A percentile compares a stretch with the other conserved stretches of the same genome.
Conservation (phyloP, 148 eudicot genomes). For the Fagopyrum esculentum region DNA sequence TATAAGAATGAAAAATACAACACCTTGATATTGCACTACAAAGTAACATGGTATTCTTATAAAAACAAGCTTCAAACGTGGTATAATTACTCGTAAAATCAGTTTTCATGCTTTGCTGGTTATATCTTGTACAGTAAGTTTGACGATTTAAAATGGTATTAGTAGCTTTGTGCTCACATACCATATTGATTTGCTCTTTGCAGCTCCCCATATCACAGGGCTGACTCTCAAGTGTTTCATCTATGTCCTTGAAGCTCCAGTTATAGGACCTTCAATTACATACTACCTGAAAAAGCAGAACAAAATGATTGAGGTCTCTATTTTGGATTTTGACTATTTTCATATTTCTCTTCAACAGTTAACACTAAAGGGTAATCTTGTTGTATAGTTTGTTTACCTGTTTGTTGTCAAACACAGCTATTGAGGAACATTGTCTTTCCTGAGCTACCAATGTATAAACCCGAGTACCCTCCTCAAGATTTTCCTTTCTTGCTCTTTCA, state of each 20-base stretch:
- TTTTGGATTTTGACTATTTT: neutral
- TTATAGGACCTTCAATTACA: constrained; percentile 52
- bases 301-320: constrained; percentile 26
- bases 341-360: neutral
- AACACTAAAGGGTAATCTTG: neutral
- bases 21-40: neutral
- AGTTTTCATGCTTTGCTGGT: neutral
- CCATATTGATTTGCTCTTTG: constrained; percentile 17
- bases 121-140: neutral
- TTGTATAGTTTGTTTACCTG: neutral
- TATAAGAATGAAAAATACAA: neutral
- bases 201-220: constrained; percentile 93
- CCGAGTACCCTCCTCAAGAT: constrained; percentile 98
- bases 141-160: neutral
- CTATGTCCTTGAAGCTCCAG: constrained; percentile 52
- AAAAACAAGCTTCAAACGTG: neutral
- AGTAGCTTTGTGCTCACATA: neutral
- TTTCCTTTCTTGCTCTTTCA: constrained; percentile 3
- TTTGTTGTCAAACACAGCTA: constrained; percentile 48
- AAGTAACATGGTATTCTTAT: neutral
- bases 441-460: constrained; percentile 81
- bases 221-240: constrained; percentile 41
- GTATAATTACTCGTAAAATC: neutral
- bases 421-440: constrained; percentile 86
- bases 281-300: constrained; percentile 67